Evolutionary conservation across 208 protist species (phyloP).

Genomic region (Acanthamoeba royreba): DNA sequence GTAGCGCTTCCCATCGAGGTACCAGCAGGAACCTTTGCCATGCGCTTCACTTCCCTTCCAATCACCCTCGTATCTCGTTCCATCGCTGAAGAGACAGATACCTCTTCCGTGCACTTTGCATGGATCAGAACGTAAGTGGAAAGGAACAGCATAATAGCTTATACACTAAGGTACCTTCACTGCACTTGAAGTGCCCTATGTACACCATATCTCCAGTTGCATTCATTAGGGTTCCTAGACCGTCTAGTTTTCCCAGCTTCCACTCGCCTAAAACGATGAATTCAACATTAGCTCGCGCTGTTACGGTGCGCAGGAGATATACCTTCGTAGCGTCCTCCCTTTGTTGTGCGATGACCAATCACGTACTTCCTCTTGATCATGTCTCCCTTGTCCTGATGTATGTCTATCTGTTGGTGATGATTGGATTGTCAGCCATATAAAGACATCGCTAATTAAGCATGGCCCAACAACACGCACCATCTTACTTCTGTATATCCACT

Average conservation of each 20-base stretch:
- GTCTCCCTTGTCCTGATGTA: neutral
- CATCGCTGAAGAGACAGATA: neutral
- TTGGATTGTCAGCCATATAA: too few species aligned
- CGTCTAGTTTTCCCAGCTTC: neutral
- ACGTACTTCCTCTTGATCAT: neutral
- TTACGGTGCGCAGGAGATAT: neutral
- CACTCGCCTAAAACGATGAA: neutral
- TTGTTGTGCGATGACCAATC: neutral
- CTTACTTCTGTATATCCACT: neutral
- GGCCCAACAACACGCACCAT: too few species aligned
- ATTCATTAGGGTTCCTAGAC: neutral
- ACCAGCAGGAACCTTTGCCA: neutral
- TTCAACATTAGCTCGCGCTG: neutral
- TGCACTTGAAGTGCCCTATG: neutral
- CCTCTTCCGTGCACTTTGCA: neutral
- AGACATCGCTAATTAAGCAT: too few species aligned
- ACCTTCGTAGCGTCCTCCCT: neutral
- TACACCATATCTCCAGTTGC: neutral
- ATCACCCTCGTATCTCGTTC: neutral
- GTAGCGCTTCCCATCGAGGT: slow-evolving; percentile 4
- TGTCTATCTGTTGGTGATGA: neutral
- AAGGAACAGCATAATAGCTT: too few species aligned
- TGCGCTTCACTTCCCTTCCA: neutral
- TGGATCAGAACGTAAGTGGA: too few species aligned
- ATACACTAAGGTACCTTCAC: slow-evolving; percentile 16